Percentiles rank a stretch among this genome's conserved stretches.
phyloP scores from a whole-genome alignment of 2,329 filamentous ascomycete species.

The Neopestalotiopsis rosae region DNA sequence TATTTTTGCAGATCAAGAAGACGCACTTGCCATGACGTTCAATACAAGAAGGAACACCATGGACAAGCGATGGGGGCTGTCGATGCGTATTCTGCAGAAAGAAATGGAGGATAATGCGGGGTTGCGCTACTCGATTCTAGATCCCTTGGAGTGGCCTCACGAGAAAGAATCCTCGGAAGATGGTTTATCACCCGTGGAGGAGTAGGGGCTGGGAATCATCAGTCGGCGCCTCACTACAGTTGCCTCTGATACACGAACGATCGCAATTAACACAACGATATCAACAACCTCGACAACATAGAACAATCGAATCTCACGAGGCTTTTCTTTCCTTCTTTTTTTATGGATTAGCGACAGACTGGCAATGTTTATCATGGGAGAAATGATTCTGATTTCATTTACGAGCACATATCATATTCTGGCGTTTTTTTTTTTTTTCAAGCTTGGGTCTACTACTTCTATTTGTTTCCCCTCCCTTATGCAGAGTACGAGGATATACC shows the following conservation, averaged over 20 bases:
- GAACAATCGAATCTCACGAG: background rate
- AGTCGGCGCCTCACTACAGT: background rate
- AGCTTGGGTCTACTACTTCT: background rate
- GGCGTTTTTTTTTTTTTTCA: background rate
- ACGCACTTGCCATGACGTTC: slow-evolving; percentile 51
- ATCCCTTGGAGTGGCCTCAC: slow-evolving; percentile 47
- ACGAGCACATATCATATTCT: background rate
- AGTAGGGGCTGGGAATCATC: background rate
- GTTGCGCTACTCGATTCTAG: slow-evolving; percentile 46
- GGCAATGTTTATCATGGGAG: background rate
- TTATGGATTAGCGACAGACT: background rate
- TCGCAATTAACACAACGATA: background rate
- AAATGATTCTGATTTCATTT: background rate
- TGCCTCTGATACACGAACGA: background rate
- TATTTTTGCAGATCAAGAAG: slow-evolving; percentile 55
- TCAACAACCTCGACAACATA: background rate
- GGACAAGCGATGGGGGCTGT: slow-evolving; percentile 56
- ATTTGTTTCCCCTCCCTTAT: background rate
- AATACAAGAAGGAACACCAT: slow-evolving; percentile 49
- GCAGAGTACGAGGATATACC: slow-evolving; percentile 16
- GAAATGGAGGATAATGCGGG: slow-evolving; percentile 54
- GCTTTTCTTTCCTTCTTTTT: background rate
- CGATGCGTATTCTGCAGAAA: slow-evolving; percentile 57
- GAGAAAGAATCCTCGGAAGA: slow-evolving; percentile 23
- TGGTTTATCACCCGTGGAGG: slow-evolving; percentile 15